phyloP scores from a whole-genome alignment of 345 rosid species.

The Kandelia obovata region DNA sequence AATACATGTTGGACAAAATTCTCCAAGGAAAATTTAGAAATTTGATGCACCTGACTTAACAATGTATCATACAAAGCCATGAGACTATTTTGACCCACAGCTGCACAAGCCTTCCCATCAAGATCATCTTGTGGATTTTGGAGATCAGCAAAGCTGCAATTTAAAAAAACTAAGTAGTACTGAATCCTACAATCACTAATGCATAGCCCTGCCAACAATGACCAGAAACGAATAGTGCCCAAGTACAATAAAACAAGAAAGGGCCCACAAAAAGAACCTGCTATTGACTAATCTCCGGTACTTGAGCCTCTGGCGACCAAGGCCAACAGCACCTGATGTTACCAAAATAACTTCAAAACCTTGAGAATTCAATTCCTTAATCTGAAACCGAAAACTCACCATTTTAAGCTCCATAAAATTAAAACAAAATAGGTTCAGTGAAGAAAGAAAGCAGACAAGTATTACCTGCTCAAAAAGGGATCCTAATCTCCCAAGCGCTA shows the following conservation, averaged over 20 bases:
- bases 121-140: slow-evolving; percentile 20
- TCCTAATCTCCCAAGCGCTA: slow-evolving; percentile 93
- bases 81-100: slow-evolving; percentile 23
- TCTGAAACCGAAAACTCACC: slow-evolving; percentile 36
- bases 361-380: slow-evolving; percentile 78
- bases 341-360: slow-evolving; percentile 88
- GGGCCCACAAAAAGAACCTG: slow-evolving; percentile 53
- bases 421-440: not conserved
- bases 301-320: slow-evolving; percentile 94
- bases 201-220: not conserved
- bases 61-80: slow-evolving; percentile 21
- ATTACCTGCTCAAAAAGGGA: slow-evolving; percentile 90
- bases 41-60: slow-evolving; percentile 15
- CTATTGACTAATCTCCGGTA: slow-evolving; percentile 81
- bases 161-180: not conserved
- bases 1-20: no score
- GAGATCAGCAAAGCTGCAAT: slow-evolving; percentile 21
- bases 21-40: no score
- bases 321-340: slow-evolving; percentile 93
- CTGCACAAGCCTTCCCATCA: slow-evolving; percentile 22
- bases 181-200: no score
- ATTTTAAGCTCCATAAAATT: not conserved
- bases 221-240: not conserved
- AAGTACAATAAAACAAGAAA: not conserved
- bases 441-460: not conserved